A percentile compares a stretch with the other conserved stretches of the same genome.
phyloP scores from a whole-genome alignment of 208 protist genomes.

The Acanthamoeba lenticulata region DNA sequence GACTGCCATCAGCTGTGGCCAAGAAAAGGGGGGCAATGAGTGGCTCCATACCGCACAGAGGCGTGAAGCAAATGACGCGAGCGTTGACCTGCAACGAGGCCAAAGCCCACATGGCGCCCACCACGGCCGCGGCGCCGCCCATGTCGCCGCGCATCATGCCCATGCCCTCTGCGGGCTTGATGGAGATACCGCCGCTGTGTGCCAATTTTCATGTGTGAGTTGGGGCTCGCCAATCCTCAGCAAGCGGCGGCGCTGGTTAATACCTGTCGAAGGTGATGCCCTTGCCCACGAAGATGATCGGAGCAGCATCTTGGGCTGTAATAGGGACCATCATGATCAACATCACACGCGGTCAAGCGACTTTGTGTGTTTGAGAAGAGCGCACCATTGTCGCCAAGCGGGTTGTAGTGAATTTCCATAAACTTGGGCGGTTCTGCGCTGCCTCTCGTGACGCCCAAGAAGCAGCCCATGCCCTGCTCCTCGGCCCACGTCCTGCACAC shows the following conservation, averaged over 20 bases:
- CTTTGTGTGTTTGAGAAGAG: too few relatives aligned
- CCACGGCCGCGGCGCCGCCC: constrained; percentile 80
- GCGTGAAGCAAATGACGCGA: constrained; percentile 73
- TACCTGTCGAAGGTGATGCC: constrained; percentile 83
- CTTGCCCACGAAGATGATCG: constrained; percentile 81
- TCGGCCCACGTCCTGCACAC: constrained; percentile 66
- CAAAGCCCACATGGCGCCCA: constrained; percentile 68
- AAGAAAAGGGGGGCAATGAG: too few relatives aligned
- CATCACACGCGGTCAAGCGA: too few relatives aligned
- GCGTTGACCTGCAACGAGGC: constrained; percentile 55
- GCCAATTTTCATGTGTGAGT: neutral
- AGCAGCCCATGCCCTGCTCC: constrained; percentile 84
- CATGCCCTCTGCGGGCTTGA: constrained; percentile 83
- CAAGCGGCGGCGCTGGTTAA: too few relatives aligned
- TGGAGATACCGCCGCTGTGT: constrained; percentile 75
- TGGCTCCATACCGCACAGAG: constrained; percentile 67
- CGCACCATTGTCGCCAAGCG: neutral
- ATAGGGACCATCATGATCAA: too few relatives aligned
- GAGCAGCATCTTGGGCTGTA: neutral
- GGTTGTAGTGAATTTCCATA: constrained; percentile 73
- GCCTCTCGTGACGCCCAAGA: constrained; percentile 78
- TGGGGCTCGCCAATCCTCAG: too few relatives aligned
- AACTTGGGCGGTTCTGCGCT: constrained; percentile 71
- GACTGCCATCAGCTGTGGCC: too few relatives aligned
- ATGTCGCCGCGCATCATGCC: constrained; percentile 85